Percentiles rank a stretch among this genome's conserved stretches.
Conservation (phyloP, 805 yeast species). For the Cyberlindnera maritima region DNA sequence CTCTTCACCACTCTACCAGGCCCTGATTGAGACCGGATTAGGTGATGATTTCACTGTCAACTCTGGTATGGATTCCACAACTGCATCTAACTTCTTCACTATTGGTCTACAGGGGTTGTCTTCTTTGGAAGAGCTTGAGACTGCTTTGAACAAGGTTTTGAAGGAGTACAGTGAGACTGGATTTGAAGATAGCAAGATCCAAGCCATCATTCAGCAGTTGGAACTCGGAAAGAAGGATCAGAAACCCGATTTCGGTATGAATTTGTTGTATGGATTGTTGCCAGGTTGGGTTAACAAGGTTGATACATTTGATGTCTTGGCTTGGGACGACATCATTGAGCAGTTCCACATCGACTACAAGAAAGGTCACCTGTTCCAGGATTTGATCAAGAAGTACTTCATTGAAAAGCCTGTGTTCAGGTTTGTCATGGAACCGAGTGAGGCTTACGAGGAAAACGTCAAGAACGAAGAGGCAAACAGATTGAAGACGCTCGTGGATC, state of each 20-base stretch:
- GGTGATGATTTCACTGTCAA: slow-evolving; percentile 88
- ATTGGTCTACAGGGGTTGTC: slow-evolving; percentile 81
- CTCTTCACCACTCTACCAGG: slow-evolving; percentile 83
- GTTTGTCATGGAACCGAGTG: slow-evolving; percentile 75
- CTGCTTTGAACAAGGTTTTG: slow-evolving; percentile 46
- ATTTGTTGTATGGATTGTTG: slow-evolving; percentile 65
- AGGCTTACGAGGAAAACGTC: slow-evolving; percentile 47
- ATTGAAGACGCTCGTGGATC: slow-evolving; percentile 40
- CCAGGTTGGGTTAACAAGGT: slow-evolving; percentile 82
- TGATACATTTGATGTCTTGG: slow-evolving; percentile 70
- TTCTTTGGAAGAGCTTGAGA: slow-evolving; percentile 44
- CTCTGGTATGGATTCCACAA: slow-evolving; percentile 81
- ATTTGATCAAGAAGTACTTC: slow-evolving; percentile 52
- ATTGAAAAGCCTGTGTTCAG: slow-evolving; percentile 57
- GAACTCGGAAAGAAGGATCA: slow-evolving; percentile 84
- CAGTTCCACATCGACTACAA: slow-evolving; percentile 62
- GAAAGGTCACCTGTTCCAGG: slow-evolving; percentile 54
- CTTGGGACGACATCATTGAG: slow-evolving; percentile 57
- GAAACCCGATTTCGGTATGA: slow-evolving; percentile 86
- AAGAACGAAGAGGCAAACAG: slow-evolving; percentile 56
- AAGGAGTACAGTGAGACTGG: slow-evolving; percentile 39
- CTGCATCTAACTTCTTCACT: slow-evolving; percentile 74
- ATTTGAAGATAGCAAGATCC: slow-evolving; percentile 59
- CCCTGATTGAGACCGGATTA: slow-evolving; percentile 77
- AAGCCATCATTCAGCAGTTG: slow-evolving; percentile 84